Evolutionary conservation across 2,329 filamentous ascomycete genomes (phyloP).

Genomic region (Dothiorella sarmentorum): DNA sequence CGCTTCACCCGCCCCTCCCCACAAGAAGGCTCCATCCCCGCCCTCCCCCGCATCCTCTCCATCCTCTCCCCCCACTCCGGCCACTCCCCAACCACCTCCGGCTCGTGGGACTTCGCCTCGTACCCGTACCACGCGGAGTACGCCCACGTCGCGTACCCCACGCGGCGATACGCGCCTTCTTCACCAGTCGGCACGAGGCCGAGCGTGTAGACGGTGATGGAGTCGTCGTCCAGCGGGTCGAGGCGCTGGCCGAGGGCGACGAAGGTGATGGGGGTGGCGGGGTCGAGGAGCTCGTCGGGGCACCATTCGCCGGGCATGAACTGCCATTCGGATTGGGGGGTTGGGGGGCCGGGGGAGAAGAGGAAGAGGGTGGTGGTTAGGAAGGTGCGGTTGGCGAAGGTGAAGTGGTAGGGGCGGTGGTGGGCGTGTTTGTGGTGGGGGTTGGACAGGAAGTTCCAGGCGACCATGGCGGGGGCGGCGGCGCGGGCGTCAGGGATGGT

Average conservation of each 20-base stretch:
- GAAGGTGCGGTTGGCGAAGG: constrained; percentile 21
- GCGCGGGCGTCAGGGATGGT: constrained; percentile 22
- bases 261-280: constrained; percentile 23
- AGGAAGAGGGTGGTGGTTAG: constrained; percentile 24
- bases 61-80: no score
- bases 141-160: constrained; percentile 25
- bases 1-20: no score
- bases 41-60: no score
- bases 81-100: no score
- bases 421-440: no score
- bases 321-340: constrained; percentile 16
- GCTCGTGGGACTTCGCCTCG: neutral
- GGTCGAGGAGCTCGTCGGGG: constrained; percentile 25
- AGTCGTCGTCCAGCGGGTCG: constrained; percentile 16
- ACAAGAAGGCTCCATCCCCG: no score
- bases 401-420: no score
- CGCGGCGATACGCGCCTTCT: constrained; percentile 22
- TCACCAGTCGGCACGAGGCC: neutral
- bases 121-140: constrained; percentile 25
- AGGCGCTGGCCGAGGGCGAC: constrained; percentile 23
- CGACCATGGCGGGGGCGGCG: constrained; percentile 20
- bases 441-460: neutral
- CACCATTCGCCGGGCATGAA: constrained; percentile 23
- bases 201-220: neutral
- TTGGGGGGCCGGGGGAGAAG: constrained; percentile 11